Base-by-base conservation (phyloP, 2,329 filamentous ascomycete species). In the Onygenales sp. region DNA sequence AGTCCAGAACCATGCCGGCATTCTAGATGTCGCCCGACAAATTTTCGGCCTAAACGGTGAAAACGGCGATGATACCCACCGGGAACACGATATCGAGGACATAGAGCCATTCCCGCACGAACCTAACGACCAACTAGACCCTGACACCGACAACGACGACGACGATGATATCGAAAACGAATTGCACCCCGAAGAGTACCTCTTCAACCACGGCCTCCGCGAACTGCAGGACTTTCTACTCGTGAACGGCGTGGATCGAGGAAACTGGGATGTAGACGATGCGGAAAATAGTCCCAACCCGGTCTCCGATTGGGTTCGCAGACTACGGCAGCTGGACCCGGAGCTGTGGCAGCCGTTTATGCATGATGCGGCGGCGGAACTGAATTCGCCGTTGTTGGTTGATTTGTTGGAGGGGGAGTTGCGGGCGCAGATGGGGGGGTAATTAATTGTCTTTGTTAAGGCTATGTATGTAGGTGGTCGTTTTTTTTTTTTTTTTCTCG, bases 171-270 rank as follows among this genome's bases (percentile, higher is more conserved):
- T 35, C n/a, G 49, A 55, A 32, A 14, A 31, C 21, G 47, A 50
- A 43, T 48, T 31, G 5, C 32, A 64, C 10, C 66, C 67, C n/a
- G 65, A 68, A 45, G 32, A 54, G n/a, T 60, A 51, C 41, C 52
- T 58, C 1, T 53, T 50, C 21, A 32, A 47, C 21, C 32, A 66
- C 43, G 70, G 69, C 2, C 53, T 72, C 45, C 61, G 65, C 14
- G 59, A 60, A 7, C 56, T 73, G n/a, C 62, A 64, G 17, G 64
- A 60, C 10, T 73, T 71, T 50, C 56, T 73, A 13, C 58, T 60
- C 21, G 63, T 69, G 43, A 64, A 72, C 45, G 71, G 71, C 5
- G 64, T 73, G 33, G 71, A 73, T 51, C 65, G 68, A 5, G 71
- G 70, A 2, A 73, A 73, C 44, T 73, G 71, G 71, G 64, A 64